Evolutionary conservation across 257 asterid genomes (phyloP), one percentile per base, ranked within the genome.

Genomic region (Lycium ferocissimum): DNA sequence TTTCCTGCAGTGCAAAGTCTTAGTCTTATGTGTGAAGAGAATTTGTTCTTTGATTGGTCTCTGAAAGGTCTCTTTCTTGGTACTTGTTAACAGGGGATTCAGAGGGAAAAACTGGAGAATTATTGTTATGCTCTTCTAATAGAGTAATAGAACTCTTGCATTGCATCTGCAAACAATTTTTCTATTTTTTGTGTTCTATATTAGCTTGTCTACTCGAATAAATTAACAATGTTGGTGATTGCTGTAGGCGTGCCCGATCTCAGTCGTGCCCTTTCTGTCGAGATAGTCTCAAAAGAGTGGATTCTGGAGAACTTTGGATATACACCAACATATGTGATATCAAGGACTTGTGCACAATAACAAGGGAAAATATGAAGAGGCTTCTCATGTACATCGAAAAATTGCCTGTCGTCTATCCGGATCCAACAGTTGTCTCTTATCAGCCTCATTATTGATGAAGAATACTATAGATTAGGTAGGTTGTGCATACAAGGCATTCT

Each of bases 231-330:
- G 58, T 53, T 17, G 69, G 1, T 35, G 47, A 45, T 86, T 85
- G 49, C 40, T 85, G 14, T 89, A 95, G 98, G 98, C 89, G 91
- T 69, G 88, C 93, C 47, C 89, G 95, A 83, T 95, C 98, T 13
- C 93, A 91, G 82, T 95, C 98, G 6, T 95, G 98, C 88, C 98
- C 98, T 22, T 95, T 93, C 89, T 95, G 98, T 70, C 95, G 98
- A 56, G 95, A 94, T 53, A 87, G 90, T 83, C 93, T 95, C 67
- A 91, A 92, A 83, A 89, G 95, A 80, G 90, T 95, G 85, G 79
- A 92, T 62, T 94, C 98, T 1, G 91, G 91, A 59, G 98, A 95
- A 75, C 96, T 95, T 5, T 95, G 98, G 98, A 90, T 95, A 47
- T 94, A 93, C 91, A 90, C 96, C 13, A 90, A 97, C 91, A 83